These are phyloP conservation scores for Pyrrhoderma lamaoense DNA, from an alignment of 1,284 basidiomycete species.

Conservation along the genomic window DNA sequence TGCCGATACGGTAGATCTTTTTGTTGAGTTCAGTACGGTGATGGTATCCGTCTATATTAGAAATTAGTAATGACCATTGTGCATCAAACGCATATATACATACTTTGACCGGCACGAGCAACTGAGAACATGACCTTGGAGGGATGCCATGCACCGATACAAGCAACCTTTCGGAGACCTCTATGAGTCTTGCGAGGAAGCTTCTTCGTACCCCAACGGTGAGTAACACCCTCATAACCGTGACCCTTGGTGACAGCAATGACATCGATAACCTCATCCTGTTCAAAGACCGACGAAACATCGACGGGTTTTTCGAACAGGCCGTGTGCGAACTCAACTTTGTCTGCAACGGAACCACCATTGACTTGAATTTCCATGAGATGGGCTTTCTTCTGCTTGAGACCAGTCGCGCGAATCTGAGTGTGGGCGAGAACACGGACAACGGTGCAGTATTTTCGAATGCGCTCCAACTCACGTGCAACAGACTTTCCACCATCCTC, in stretches of 20 bases:
- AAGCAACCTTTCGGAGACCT: slow-evolving; percentile 99
- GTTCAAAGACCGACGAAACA: slow-evolving; percentile 84
- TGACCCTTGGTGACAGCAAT: slow-evolving; percentile 99
- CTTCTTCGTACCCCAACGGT: slow-evolving; percentile 99
- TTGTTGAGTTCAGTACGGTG: slow-evolving; percentile 98
- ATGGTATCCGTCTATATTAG: slow-evolving; percentile 83
- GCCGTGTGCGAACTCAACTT: slow-evolving; percentile 93
- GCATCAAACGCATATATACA: slow-evolving; percentile 2
- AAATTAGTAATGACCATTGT: slow-evolving; percentile 19
- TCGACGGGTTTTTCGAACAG: slow-evolving; percentile 98
- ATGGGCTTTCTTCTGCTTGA: slow-evolving; percentile 99
- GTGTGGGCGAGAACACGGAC: slow-evolving; percentile 99
- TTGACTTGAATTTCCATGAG: slow-evolving; percentile 99
- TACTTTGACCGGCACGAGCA: slow-evolving; percentile 98
- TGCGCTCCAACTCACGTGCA: slow-evolving; percentile 96
- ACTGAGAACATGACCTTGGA: slow-evolving; percentile 99
- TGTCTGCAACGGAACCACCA: slow-evolving; percentile 94
- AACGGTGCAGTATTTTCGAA: slow-evolving; percentile 99
- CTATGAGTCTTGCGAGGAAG: slow-evolving; percentile 99
- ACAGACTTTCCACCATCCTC: slow-evolving; percentile 92
- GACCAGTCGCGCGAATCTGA: slow-evolving; percentile 96
- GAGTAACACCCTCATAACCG: slow-evolving; percentile 99
- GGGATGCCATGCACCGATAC: slow-evolving; percentile 99
- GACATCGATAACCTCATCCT: slow-evolving; percentile 95
- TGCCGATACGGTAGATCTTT: slow-evolving; percentile 96